These are phyloP conservation scores for Tolypocladium cylindrosporum DNA, from an alignment of 2,329 filamentous ascomycete species.

Conservation along the genomic window DNA sequence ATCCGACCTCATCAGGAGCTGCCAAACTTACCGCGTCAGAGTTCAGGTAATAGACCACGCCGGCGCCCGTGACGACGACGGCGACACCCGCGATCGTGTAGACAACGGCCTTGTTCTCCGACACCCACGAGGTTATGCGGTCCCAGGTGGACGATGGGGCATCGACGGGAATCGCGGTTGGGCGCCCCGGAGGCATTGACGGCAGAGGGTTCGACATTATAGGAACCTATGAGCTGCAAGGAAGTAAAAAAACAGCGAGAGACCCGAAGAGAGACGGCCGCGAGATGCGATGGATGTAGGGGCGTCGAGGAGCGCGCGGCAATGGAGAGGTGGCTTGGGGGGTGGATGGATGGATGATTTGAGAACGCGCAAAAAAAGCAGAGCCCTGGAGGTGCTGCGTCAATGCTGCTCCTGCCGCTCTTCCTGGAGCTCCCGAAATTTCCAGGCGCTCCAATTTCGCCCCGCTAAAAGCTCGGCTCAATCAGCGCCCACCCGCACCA, in stretches of 20 bases:
- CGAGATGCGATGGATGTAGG: slow-evolving; percentile 18
- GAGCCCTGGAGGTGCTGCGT: slow-evolving; percentile 3
- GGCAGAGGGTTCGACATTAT: slow-evolving; percentile 36
- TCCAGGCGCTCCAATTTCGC: slow-evolving; percentile 11
- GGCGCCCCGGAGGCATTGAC: slow-evolving; percentile 35
- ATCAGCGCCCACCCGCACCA: neutral
- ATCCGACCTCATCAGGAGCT: neutral
- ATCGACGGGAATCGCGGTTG: slow-evolving; percentile 38
- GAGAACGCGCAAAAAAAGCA: slow-evolving; percentile 22
- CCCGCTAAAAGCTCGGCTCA: slow-evolving; percentile 2
- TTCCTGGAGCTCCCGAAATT: slow-evolving; percentile 14
- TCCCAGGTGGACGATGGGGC: slow-evolving; percentile 72
- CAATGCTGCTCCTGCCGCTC: neutral
- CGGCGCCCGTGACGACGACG: slow-evolving; percentile 81
- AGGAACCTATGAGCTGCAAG: slow-evolving; percentile 11
- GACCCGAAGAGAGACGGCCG: slow-evolving; percentile 15
- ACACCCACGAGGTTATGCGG: slow-evolving; percentile 81
- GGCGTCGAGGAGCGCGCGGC: slow-evolving; percentile 5
- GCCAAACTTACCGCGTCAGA: slow-evolving; percentile 39
- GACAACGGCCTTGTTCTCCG: slow-evolving; percentile 89
- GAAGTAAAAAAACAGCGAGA: slow-evolving; percentile 10
- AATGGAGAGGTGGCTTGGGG: slow-evolving; percentile 11
- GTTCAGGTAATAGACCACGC: slow-evolving; percentile 84
- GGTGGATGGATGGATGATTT: slow-evolving; percentile 4
- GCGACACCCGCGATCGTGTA: slow-evolving; percentile 96